These are phyloP conservation scores for Leccinum longicurvipes DNA, from an alignment of 768 basidiomycete species.

Conservation along the genomic window DNA sequence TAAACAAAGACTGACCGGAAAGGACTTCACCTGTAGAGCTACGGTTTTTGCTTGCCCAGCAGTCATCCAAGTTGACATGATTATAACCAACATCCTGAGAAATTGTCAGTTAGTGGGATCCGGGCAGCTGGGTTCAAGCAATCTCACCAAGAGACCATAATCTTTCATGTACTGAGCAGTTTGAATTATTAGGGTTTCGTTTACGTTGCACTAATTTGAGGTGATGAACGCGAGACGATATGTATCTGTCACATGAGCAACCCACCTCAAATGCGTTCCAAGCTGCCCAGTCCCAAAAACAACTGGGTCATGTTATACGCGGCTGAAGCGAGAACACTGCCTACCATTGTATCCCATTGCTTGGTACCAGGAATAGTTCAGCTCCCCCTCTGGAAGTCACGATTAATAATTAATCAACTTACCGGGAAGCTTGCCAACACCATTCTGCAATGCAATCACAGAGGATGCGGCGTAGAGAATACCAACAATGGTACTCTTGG, in stretches of 20 bases:
- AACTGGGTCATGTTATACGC: background rate
- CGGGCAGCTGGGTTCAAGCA: background rate
- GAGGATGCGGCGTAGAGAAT: conserved; percentile 12
- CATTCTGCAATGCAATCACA: conserved; percentile 24
- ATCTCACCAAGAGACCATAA: conserved; percentile 46
- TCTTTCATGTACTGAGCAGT: conserved; percentile 50
- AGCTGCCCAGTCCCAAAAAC: conserved; percentile 33
- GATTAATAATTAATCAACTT: background rate
- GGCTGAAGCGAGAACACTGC: background rate
- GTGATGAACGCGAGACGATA: background rate
- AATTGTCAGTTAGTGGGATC: background rate
- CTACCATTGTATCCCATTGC: conserved; percentile 33
- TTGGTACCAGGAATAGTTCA: conserved; percentile 12
- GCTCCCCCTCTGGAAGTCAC: background rate
- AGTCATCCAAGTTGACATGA: conserved; percentile 61
- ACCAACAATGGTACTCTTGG: conserved; percentile 2
- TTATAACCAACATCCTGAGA: conserved; percentile 54
- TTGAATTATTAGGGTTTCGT: conserved; percentile 48
- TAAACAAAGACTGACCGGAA: conserved; percentile 38
- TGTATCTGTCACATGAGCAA: background rate
- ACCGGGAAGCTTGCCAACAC: conserved; percentile 33
- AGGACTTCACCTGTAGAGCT: conserved; percentile 50
- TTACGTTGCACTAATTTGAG: conserved; percentile 49
- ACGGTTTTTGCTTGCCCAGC: conserved; percentile 56
- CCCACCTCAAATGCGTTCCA: conserved; percentile 65